Base-by-base conservation (phyloP, 495 filamentous ascomycete species). In the Penicillium canariense region DNA sequence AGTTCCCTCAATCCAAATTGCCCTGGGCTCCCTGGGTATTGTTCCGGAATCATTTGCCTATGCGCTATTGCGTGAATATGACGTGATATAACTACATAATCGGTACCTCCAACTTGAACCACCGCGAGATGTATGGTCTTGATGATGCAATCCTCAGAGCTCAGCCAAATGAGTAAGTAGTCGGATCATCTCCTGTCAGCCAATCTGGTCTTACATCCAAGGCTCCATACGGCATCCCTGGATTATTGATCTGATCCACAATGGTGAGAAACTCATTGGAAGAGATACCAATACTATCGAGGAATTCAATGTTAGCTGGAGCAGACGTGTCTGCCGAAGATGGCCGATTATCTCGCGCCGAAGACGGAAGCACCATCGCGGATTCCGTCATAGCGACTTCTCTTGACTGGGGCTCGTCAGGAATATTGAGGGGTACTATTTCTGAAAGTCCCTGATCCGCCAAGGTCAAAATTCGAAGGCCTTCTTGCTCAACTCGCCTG, bases 81-180 rank as follows among this genome's bases (percentile, higher is more conserved):
- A 83, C 83, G 34, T 91, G 88, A 72, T 85, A 84, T 23, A 81
- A 80, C 62, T 88, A 84, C 51, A 72, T 89, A 32, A 74, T 90
- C 50, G 87, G 84, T 27, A 79, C 83, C 59, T 83, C 91, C 62
- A 88, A 88, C 64, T 46, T 85, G 20, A 75, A 73, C 34, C 83
- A 84, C 61, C 87, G 83, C 4, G 68, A 84, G 15, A 79, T 90
- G 3, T 71, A 82, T 56, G 77, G 82, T 56, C 85, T 89, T 50
- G 82, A 84, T 31, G 86, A 91, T 67, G 85, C 77, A 31, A 50
- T 0, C 55, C 12, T 1, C 7, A 8, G n/a, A 10, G n/a, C 11
- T 46, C n/a, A 46, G 23, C 18, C 22, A 26, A 43, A 43, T 5
- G 23, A n/a, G 23, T 43, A 43, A 11, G 23, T 14, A n/a, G 39